Percentiles rank a stretch among this genome's conserved stretches.
Evolutionary conservation across 2,329 filamentous ascomycete species (phyloP).

Genomic region (Scortechinia acanthostroma): DNA sequence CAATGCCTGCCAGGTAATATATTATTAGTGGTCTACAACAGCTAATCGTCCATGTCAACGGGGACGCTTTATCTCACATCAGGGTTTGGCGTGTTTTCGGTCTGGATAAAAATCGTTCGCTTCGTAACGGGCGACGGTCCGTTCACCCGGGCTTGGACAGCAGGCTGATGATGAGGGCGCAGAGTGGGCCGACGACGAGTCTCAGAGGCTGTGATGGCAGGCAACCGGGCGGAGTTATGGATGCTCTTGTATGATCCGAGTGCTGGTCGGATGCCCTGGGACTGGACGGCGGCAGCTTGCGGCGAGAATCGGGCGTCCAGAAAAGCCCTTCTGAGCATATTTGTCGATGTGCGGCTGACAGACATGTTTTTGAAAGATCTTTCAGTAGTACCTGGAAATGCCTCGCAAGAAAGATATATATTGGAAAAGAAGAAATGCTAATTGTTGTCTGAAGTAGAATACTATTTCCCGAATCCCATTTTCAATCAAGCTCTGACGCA

Average conservation of each 20-base stretch:
- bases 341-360: not conserved
- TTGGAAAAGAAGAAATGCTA: too few species aligned
- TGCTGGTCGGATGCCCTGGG: not conserved
- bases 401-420: too few species aligned
- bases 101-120: constrained; percentile 95
- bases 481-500: too few species aligned
- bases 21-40: not conserved
- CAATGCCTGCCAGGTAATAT: constrained; percentile 34
- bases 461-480: too few species aligned
- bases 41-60: not conserved
- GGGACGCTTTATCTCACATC: constrained; percentile 43
- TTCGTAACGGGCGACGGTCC: constrained; percentile 20
- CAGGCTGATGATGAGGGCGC: constrained; percentile 27
- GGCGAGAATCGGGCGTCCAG: not conserved
- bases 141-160: constrained; percentile 5
- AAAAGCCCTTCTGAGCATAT: not conserved
- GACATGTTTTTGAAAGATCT: too few species aligned
- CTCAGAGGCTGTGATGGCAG: not conserved
- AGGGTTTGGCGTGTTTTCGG: constrained; percentile 86
- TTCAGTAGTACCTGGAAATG: too few species aligned
- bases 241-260: not conserved
- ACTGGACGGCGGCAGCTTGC: too few species aligned
- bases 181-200: constrained; percentile 27
- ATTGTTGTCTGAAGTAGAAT: too few species aligned
- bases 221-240: not conserved